These are phyloP conservation scores for Porcisia deanei DNA, from an alignment of 208 protist species.

Conservation along the genomic window DNA sequence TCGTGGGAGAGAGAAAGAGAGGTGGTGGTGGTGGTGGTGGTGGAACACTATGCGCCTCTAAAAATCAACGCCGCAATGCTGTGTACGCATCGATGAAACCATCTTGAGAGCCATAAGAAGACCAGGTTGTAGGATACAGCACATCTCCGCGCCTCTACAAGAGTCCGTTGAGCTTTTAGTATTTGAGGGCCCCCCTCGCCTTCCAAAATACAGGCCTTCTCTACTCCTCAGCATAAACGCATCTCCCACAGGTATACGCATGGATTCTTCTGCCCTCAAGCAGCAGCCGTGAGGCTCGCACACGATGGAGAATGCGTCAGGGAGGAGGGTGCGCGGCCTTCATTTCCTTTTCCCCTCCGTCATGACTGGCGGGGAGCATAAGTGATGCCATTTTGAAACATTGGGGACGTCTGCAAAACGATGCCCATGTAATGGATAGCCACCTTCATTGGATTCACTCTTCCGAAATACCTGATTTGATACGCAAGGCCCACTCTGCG, in stretches of 20 bases:
- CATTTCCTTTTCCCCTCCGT: slow-evolving; percentile 37
- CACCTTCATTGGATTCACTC: slow-evolving; percentile 56
- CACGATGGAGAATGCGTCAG: slow-evolving; percentile 37
- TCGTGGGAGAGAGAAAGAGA: no score
- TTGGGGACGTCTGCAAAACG: slow-evolving; percentile 51
- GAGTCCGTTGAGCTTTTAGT: not conserved
- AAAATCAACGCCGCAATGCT: not conserved
- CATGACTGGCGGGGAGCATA: slow-evolving; percentile 57
- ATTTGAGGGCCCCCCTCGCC: not conserved
- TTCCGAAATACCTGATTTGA: slow-evolving; percentile 25
- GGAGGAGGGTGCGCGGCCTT: slow-evolving; percentile 38
- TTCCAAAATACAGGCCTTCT: not conserved
- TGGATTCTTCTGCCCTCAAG: not conserved
- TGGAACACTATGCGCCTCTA: no score
- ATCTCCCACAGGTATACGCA: not conserved
- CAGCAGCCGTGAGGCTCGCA: slow-evolving; percentile 44
- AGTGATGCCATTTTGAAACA: slow-evolving; percentile 74
- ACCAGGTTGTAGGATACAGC: not conserved
- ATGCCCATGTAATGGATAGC: slow-evolving; percentile 34
- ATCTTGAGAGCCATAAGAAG: not conserved
- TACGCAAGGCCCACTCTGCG: slow-evolving; percentile 31
- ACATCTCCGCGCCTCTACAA: not conserved
- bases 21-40: no score
- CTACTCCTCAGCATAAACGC: not conserved
- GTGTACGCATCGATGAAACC: not conserved